Percentiles rank a stretch among this genome's conserved stretches.
These are phyloP conservation scores for Cubamyces lactineus DNA, from an alignment of 768 basidiomycete genomes.

Conservation along the genomic window DNA sequence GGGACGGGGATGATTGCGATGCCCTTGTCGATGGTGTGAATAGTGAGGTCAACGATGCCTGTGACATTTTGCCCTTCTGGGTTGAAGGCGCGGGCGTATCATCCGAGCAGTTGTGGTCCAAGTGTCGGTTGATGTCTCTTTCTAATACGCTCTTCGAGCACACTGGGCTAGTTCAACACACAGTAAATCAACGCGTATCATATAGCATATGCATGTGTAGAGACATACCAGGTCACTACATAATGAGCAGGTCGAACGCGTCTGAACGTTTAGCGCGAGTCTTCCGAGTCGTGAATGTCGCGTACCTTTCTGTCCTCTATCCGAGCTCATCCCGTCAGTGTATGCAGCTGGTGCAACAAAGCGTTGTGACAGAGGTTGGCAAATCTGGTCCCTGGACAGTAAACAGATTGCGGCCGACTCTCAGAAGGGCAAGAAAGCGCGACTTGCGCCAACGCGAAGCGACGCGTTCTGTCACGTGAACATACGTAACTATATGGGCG, in stretches of 20 bases:
- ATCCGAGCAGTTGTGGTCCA: slow-evolving; percentile 33
- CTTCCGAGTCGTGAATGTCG: background rate
- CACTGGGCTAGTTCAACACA: slow-evolving; percentile 29
- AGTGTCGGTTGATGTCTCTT: slow-evolving; percentile 32
- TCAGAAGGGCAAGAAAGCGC: background rate
- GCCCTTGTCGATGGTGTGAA: slow-evolving; percentile 22
- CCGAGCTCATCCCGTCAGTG: slow-evolving; percentile 2
- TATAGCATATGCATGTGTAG: too few relatives aligned
- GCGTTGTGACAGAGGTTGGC: too few relatives aligned
- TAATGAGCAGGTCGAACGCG: background rate
- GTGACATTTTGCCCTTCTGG: slow-evolving; percentile 18
- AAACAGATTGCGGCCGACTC: background rate
- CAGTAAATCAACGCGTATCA: too few relatives aligned
- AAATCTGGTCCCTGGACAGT: background rate
- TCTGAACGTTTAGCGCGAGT: background rate
- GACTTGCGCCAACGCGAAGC: background rate
- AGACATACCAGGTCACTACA: slow-evolving; percentile 20
- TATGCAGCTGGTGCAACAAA: background rate
- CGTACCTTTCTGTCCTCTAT: background rate
- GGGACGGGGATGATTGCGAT: slow-evolving; percentile 1
- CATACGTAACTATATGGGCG: background rate
- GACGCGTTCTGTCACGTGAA: slow-evolving; percentile 12
- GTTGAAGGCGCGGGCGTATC: background rate
- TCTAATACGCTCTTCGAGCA: slow-evolving; percentile 30
- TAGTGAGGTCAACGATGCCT: slow-evolving; percentile 29